Conservation (phyloP, 2,329 filamentous ascomycete species). For the Microsporum audouinii region DNA sequence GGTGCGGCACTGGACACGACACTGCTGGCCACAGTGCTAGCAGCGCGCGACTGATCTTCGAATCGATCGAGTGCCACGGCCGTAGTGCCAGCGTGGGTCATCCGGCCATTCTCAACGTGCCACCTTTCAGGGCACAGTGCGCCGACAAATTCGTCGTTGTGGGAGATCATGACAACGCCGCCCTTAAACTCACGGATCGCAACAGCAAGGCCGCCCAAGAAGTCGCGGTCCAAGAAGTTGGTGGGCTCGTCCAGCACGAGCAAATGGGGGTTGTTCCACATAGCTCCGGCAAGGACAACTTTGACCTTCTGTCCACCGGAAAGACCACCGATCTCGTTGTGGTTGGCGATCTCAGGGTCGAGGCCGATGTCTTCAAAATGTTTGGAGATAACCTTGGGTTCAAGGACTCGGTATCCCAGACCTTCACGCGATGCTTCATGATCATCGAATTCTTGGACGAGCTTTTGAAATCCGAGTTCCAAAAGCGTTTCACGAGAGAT, state of each 20-base stretch:
- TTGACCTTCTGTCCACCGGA: slow-evolving; percentile 98
- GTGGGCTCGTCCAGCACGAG: slow-evolving; percentile 96
- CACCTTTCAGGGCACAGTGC: slow-evolving; percentile 93
- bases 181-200: slow-evolving; percentile 97
- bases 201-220: slow-evolving; percentile 88
- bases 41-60: slow-evolving; percentile 59
- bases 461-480: slow-evolving; percentile 78
- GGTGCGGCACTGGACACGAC: slow-evolving; percentile 48
- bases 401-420: slow-evolving; percentile 86
- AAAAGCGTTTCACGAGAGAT: slow-evolving; percentile 85
- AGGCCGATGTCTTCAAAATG: slow-evolving; percentile 96
- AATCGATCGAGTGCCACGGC: slow-evolving; percentile 71
- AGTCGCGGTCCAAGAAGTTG: slow-evolving; percentile 98
- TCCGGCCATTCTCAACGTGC: slow-evolving; percentile 78
- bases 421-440: slow-evolving; percentile 98
- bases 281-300: slow-evolving; percentile 87
- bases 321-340: slow-evolving; percentile 93
- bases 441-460: slow-evolving; percentile 96
- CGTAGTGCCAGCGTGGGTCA: slow-evolving; percentile 63
- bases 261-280: slow-evolving; percentile 98
- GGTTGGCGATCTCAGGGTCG: slow-evolving; percentile 95
- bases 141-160: slow-evolving; percentile 98
- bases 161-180: slow-evolving; percentile 97
- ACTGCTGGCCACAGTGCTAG: slow-evolving; percentile 47
- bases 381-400: slow-evolving; percentile 88